Evolutionary conservation across 805 yeast species (phyloP).

Genomic region (Torulaspora indica): DNA sequence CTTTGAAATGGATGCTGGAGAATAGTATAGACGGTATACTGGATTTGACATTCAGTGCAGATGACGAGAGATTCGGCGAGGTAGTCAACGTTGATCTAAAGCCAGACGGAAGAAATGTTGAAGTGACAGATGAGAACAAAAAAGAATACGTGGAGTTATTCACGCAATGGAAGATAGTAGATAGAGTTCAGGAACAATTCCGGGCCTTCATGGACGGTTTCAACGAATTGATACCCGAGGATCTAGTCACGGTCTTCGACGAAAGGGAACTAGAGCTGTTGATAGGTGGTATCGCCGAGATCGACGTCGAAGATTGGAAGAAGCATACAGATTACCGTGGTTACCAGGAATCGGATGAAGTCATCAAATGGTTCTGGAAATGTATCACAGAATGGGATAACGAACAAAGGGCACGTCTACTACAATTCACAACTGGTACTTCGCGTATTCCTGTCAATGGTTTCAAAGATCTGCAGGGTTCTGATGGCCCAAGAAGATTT

Average conservation of each 20-base stretch:
- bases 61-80: conserved; percentile 94
- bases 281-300: conserved; percentile 97
- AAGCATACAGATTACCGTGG: conserved; percentile 98
- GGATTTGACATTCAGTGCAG: conserved; percentile 82
- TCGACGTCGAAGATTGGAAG: conserved; percentile 98
- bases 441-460: conserved; percentile 99
- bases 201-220: conserved; percentile 95
- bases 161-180: conserved; percentile 92
- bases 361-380: conserved; percentile 98
- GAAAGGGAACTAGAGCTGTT: conserved; percentile 94
- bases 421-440: conserved; percentile 98
- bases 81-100: conserved; percentile 84
- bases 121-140: conserved; percentile 91
- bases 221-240: conserved; percentile 96
- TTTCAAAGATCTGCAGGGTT: conserved; percentile 96
- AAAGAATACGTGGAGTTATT: conserved; percentile 91
- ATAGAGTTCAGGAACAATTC: conserved; percentile 92
- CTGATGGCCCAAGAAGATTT: conserved; percentile 98
- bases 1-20: conserved; percentile 92
- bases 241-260: conserved; percentile 91
- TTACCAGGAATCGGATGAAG: conserved; percentile 92
- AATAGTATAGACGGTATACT: conserved; percentile 86
- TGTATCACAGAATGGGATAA: conserved; percentile 91
- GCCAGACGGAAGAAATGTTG: conserved; percentile 80
- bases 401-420: conserved; percentile 90